Percentiles rank a stretch among this genome's conserved stretches.
phyloP scores from a whole-genome alignment of 2,329 filamentous ascomycete genomes.

The Epichloe bromicola region DNA sequence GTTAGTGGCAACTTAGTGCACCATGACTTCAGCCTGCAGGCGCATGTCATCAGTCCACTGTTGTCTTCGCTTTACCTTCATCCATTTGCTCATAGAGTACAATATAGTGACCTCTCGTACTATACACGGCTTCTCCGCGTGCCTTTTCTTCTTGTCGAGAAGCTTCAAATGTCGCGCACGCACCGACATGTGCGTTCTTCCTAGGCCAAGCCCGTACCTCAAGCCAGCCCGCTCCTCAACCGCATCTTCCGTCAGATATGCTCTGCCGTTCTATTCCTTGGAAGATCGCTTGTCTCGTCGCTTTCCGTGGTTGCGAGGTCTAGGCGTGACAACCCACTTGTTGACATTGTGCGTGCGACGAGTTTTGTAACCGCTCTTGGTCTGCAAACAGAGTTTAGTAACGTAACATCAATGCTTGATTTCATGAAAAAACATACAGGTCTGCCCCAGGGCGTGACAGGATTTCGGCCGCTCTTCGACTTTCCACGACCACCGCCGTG shows the following conservation, averaged over 20 bases:
- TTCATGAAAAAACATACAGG: constrained; percentile 50
- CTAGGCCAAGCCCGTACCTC: too few relatives aligned
- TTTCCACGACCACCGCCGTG: constrained; percentile 99
- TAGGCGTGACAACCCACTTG: constrained; percentile 75
- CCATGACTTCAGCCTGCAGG: too few relatives aligned
- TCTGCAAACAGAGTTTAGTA: constrained; percentile 23
- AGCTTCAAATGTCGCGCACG: too few relatives aligned
- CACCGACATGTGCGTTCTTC: neutral
- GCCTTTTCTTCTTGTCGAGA: too few relatives aligned
- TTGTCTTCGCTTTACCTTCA: neutral
- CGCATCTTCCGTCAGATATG: too few relatives aligned
- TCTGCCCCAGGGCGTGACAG: constrained; percentile 91
- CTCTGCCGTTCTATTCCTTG: constrained; percentile 11
- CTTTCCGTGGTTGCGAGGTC: constrained; percentile 84
- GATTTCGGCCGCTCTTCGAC: constrained; percentile 94
- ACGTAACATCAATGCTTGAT: neutral
- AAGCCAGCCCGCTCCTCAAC: too few relatives aligned
- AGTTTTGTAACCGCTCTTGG: constrained; percentile 87
- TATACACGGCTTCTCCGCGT: neutral
- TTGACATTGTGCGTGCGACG: constrained; percentile 80
- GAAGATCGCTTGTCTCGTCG: constrained; percentile 50
- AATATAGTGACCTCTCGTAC: constrained; percentile 1
- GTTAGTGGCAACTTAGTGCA: too few relatives aligned
- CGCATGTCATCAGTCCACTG: neutral
- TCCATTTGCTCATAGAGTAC: constrained; percentile 2